Base-by-base conservation (phyloP, 768 basidiomycete species). In the Amanita jacksonii region DNA sequence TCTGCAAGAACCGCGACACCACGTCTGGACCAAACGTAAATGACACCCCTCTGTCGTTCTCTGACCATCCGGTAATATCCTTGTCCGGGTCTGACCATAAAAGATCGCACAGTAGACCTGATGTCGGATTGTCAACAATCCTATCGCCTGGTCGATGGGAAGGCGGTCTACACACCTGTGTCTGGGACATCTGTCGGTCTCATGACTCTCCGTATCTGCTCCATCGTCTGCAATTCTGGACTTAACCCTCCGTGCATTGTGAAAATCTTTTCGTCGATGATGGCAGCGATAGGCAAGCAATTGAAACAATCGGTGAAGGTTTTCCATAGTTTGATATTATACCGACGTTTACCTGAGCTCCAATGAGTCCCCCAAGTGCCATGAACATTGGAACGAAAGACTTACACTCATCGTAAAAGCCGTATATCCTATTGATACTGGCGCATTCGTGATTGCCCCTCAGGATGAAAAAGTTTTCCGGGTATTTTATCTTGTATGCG, bases 241-340 rank as follows among this genome's bases (percentile, higher is more conserved):
- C 88, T 92, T 53, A 97, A 72, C 40, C 94, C 94, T 43, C 94
- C 94, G 57, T 98, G 94, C 94, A 98, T 98, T 40, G 92, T 96
- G 66, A 99, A 97, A 62, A 99, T 99, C 72, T 98, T 99, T 68
- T 98, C 94, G 68, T 98, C 94, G 62, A 99, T 97, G 67, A 99
- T 97, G 55, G 94, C 94, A 38, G 94, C 94, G 62, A 99, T 97
- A 28, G 94, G 94, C 52, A 97, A 72, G 63, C 94, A 98, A 71
- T 99, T 99, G 77, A 99, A 99, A 70, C 94, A 97, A 63, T 99
- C 94, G 48, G 94, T 99, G 66, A 99, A 99, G 27, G 94, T 99
- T 76, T 99, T 99, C 94, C 94, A 99, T 61, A 97, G 76, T 67
- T 99, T 99, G 77, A 99, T 99, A 74, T 98, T 99, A 77, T 97